Evolutionary conservation across 108 stramenopile species (phyloP).

Genomic region (Cyclotella sp.): DNA sequence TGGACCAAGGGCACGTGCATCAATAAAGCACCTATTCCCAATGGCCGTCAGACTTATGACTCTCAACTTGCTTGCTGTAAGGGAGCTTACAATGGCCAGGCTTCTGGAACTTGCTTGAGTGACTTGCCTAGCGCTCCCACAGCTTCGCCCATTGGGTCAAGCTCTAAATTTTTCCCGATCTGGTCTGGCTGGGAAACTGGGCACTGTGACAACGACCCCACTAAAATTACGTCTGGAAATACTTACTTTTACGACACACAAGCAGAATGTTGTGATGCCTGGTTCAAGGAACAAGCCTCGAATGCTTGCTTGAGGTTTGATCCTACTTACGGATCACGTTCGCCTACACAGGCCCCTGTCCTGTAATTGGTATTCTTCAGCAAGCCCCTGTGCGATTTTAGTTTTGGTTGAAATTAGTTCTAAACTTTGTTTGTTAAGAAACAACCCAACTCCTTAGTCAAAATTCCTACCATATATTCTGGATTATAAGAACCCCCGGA

Average conservation of each 20-base stretch:
- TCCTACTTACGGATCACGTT: background rate
- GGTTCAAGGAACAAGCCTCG: slow-evolving; percentile 5
- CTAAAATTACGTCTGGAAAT: background rate
- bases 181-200: slow-evolving; percentile 4
- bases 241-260: background rate
- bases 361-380: no score
- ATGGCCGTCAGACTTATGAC: background rate
- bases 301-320: slow-evolving; percentile 10
- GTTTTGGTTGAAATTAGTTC: no score
- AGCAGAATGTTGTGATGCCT: slow-evolving; percentile 5
- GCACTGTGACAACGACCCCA: slow-evolving; percentile 11
- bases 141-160: slow-evolving; percentile 2
- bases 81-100: slow-evolving; percentile 15
- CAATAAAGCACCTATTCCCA: slow-evolving; percentile 5
- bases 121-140: slow-evolving; percentile 14
- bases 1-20: background rate
- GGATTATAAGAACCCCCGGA: no score
- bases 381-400: no score
- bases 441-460: no score
- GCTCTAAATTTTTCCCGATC: background rate
- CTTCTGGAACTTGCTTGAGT: background rate
- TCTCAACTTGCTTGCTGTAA: slow-evolving; percentile 11
- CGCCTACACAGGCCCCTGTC: background rate
- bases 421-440: no score
- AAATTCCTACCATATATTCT: no score